Evolutionary conservation across 257 asterid genomes (phyloP), one percentile per base, ranked within the genome.

Genomic region (Scutellaria baicalensis): DNA sequence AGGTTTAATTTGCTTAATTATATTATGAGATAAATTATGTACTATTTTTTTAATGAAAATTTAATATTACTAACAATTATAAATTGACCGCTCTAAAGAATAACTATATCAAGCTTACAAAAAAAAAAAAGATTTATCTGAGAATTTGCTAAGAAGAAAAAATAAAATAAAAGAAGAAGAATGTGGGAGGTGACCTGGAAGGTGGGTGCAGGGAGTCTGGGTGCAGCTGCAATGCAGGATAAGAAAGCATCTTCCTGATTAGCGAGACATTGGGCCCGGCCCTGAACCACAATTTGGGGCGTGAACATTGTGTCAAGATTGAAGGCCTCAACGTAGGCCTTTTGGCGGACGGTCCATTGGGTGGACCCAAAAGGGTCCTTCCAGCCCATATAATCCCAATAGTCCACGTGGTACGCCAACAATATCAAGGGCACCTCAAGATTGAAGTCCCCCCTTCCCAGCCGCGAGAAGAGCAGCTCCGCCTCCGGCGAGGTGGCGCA

Each of bases 321-420:
- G 0, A 89, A 70, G 62, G 91, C 64, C 71, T 89, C 98, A 1
- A 92, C 90, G 42, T 92, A 92, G 27, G 87, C 90, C 86, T 93
- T 93, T 17, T 93, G 96, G 17, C 97, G 75, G 0, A 90, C 97
- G 27, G 98, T 93, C 98, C 98, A 93, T 40, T 78, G 83, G 75
- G 83, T 82, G 0, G 97, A 93, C n/a, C 86, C 96, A 35, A 80
- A 93, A 0, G 96, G 93, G 17, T 93, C 98, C 68, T 87, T 93
- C 98, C 98, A 93, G 20, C 97, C 98, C 78, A 71, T 85, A 38
- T 93, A 90, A 67, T 93, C 97, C 97, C 98, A 93, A 54, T 81
- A 83, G 69, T 93, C 97, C 12, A 93, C 97, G 68, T 93, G 97
- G 72, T 82, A 93, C 0, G 92, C 86, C 83, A 93, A 36, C 83